Conservation (phyloP, 306 rosid species). For the Gillenia trifoliata region DNA sequence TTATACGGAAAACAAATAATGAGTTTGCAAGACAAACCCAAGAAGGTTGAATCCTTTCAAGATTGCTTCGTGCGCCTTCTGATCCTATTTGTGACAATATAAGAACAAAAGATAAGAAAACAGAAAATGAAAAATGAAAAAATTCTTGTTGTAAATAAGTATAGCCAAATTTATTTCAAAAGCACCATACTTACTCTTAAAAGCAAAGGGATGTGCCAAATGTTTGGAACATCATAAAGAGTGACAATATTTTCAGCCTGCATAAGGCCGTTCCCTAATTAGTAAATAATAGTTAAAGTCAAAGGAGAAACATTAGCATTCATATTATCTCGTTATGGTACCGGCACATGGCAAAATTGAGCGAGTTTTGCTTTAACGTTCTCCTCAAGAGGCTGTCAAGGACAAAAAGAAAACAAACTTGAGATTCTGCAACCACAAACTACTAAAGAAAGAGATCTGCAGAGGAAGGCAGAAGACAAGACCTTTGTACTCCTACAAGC, state of each 20-base stretch:
- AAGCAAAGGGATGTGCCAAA: conserved; percentile 80
- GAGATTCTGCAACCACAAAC: conserved; percentile 4
- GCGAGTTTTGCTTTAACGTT: conserved; percentile 68
- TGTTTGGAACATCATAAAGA: conserved; percentile 80
- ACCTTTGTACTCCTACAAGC: conserved; percentile 91
- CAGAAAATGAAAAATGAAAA: not conserved
- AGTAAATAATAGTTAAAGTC: not conserved
- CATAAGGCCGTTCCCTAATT: conserved; percentile 13
- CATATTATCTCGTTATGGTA: conserved; percentile 22
- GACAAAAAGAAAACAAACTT: conserved; percentile 16
- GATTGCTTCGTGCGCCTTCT: conserved; percentile 84
- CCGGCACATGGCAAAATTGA: conserved; percentile 88
- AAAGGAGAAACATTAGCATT: conserved; percentile 12
- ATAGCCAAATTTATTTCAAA: not conserved
- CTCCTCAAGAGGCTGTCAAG: conserved; percentile 60
- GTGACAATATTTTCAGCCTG: conserved; percentile 70
- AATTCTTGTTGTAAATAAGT: not conserved
- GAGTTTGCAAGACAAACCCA: conserved; percentile 50
- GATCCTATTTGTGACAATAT: conserved; percentile 50
- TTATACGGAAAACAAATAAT: conserved; percentile 17
- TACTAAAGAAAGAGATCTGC: not conserved
- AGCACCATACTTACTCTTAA: conserved; percentile 52
- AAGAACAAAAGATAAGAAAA: not conserved
- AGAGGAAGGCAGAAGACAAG: conserved; percentile 18
- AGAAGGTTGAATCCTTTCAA: conserved; percentile 69